These are phyloP conservation scores for Plasmodium relictum DNA, from an alignment of 169 alveolate genomes.

Conservation along the genomic window DNA sequence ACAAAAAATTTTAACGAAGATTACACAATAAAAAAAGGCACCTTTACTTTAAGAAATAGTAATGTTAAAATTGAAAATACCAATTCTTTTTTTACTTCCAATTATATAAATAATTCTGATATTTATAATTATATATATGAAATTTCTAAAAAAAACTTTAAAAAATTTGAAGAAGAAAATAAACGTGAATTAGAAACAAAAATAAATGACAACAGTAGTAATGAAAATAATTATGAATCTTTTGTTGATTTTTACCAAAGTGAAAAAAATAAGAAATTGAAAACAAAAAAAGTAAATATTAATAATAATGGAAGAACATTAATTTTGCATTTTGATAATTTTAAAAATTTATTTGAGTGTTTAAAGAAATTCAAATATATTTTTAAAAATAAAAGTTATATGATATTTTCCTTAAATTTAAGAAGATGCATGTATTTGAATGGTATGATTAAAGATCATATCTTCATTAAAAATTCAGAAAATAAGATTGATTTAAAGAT, in stretches of 20 bases:
- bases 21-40: conserved; percentile 7
- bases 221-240: conserved; percentile 18
- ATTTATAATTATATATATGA: conserved; percentile 57
- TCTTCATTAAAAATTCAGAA: conserved; percentile 25
- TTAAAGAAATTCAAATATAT: conserved; percentile 56
- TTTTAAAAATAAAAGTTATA: conserved; percentile 60
- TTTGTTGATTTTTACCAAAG: conserved; percentile 71
- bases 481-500: background rate
- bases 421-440: conserved; percentile 51
- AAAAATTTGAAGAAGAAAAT: conserved; percentile 37
- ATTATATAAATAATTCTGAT: background rate
- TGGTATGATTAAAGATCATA: conserved; percentile 51
- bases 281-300: conserved; percentile 16
- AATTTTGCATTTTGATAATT: conserved; percentile 68
- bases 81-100: background rate
- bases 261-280: conserved; percentile 56
- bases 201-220: conserved; percentile 9
- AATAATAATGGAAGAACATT: conserved; percentile 67
- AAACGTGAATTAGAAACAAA: conserved; percentile 16
- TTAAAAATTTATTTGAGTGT: conserved; percentile 42
- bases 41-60: conserved; percentile 48
- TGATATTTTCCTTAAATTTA: conserved; percentile 63
- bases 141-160: conserved; percentile 50
- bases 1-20: background rate
- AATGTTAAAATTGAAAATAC: conserved; percentile 48